A percentile compares a stretch with the other conserved stretches of the same genome.
phyloP scores from a whole-genome alignment of 306 rosid species.

The Dryas alaskensis region DNA sequence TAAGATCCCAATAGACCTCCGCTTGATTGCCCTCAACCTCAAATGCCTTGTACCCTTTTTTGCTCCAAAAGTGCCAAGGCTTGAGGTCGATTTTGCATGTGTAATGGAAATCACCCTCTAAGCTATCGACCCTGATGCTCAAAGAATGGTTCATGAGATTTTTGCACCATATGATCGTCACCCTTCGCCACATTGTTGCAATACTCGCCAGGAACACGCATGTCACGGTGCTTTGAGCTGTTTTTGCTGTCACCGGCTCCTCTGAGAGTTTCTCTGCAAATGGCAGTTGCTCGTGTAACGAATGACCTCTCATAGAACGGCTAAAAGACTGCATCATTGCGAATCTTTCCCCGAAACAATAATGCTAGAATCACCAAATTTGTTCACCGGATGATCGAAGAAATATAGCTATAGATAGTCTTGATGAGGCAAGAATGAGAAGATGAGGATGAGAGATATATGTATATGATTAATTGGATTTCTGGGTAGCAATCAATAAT shows the following conservation, averaged over 20 bases:
- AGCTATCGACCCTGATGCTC: conserved; percentile 49
- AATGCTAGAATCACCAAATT: conserved; percentile 3
- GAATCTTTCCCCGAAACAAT: background rate
- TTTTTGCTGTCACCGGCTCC: conserved; percentile 57
- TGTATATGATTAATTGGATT: background rate
- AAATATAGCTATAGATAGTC: background rate
- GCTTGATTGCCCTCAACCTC: conserved; percentile 52
- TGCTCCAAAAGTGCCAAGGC: conserved; percentile 86
- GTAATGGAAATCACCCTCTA: conserved; percentile 50
- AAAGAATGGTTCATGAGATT: conserved; percentile 65
- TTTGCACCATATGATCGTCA: conserved; percentile 67
- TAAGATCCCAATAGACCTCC: conserved; percentile 79
- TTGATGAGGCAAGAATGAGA: background rate
- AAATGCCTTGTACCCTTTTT: conserved; percentile 68
- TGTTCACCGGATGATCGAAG: conserved; percentile 1
- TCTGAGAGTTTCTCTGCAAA: conserved; percentile 61
- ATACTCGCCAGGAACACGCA: conserved; percentile 57
- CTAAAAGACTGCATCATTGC: conserved; percentile 42
- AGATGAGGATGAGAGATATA: background rate
- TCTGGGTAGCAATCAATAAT: background rate
- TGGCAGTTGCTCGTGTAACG: conserved; percentile 40
- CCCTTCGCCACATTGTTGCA: conserved; percentile 59
- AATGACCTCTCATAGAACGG: conserved; percentile 48
- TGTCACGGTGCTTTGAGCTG: conserved; percentile 77
- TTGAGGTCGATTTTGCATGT: conserved; percentile 71